Evolutionary conservation across 2,329 filamentous ascomycete species (phyloP).

Genomic region (Biscogniauxia mediterranea): DNA sequence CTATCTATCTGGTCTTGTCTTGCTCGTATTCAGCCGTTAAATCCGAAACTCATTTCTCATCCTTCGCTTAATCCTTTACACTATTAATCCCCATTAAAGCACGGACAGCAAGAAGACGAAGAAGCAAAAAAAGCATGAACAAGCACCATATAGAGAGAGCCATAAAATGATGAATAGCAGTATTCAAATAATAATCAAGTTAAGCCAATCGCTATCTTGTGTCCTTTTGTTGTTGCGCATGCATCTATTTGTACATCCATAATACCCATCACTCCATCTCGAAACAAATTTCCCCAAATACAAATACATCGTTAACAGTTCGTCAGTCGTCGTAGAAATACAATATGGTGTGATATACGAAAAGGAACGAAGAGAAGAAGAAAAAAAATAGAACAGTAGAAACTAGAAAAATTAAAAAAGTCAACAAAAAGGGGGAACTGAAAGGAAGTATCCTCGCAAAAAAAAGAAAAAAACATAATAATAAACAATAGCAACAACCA

Average conservation of each 20-base stretch:
- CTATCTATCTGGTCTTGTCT: not conserved
- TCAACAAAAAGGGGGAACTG: not conserved
- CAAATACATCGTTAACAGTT: not conserved
- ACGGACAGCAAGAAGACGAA: not conserved
- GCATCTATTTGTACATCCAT: not conserved
- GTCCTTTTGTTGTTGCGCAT: not conserved
- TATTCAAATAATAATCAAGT: not conserved
- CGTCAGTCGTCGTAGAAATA: not conserved
- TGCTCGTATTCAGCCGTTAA: not conserved
- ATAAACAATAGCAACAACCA: no score
- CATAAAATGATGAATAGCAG: not conserved
- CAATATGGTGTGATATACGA: not conserved
- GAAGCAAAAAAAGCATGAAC: not conserved
- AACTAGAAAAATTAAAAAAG: no score
- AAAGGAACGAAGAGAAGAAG: slow-evolving; percentile 1
- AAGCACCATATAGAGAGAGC: no score
- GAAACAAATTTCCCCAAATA: not conserved
- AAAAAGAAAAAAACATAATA: no score
- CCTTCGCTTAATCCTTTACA: no score
- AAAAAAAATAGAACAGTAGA: no score
- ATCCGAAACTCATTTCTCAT: not conserved
- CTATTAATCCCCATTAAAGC: no score
- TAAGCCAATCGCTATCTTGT: not conserved
- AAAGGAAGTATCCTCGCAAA: slow-evolving; percentile 2
- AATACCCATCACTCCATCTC: no score